Evolutionary conservation across 2,329 filamentous ascomycete species (phyloP).

Genomic region (Trichophyton equinum): DNA sequence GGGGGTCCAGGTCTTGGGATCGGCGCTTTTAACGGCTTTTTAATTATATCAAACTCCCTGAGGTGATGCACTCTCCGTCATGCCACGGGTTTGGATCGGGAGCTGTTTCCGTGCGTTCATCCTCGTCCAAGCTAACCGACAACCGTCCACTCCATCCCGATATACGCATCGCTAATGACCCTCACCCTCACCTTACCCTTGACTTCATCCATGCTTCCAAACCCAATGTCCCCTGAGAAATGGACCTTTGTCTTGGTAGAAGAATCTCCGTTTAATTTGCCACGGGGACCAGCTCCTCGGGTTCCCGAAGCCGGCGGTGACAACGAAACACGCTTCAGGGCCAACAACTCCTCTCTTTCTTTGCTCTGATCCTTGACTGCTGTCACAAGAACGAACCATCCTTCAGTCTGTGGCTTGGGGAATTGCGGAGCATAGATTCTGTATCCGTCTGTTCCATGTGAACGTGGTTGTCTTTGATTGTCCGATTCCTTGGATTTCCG

Average conservation of each 20-base stretch:
- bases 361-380: slow-evolving; percentile 17
- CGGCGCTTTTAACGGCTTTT: background rate
- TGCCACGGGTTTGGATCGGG: slow-evolving; percentile 1
- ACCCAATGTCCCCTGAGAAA: slow-evolving; percentile 4
- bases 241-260: slow-evolving; percentile 12
- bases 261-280: slow-evolving; percentile 10
- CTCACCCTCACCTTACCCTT: slow-evolving; percentile 41
- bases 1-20: background rate
- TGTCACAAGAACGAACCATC: slow-evolving; percentile 74
- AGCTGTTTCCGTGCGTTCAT: background rate
- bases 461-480: slow-evolving; percentile 17
- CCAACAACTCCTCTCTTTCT: slow-evolving; percentile 60
- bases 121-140: background rate
- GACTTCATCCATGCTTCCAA: slow-evolving; percentile 6
- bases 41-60: slow-evolving; percentile 1
- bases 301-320: slow-evolving; percentile 20
- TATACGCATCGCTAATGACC: slow-evolving; percentile 78
- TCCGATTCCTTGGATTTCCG: slow-evolving; percentile 6
- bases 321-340: slow-evolving; percentile 79
- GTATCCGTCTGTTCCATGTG: slow-evolving; percentile 47
- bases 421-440: slow-evolving; percentile 79
- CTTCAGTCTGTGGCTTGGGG: slow-evolving; percentile 88
- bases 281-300: slow-evolving; percentile 15
- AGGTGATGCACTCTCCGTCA: background rate
- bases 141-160: slow-evolving; percentile 55